Evolutionary conservation across 495 filamentous ascomycete species (phyloP), one percentile per base, ranked within the genome.

Genomic region (Ramalina peruviana): DNA sequence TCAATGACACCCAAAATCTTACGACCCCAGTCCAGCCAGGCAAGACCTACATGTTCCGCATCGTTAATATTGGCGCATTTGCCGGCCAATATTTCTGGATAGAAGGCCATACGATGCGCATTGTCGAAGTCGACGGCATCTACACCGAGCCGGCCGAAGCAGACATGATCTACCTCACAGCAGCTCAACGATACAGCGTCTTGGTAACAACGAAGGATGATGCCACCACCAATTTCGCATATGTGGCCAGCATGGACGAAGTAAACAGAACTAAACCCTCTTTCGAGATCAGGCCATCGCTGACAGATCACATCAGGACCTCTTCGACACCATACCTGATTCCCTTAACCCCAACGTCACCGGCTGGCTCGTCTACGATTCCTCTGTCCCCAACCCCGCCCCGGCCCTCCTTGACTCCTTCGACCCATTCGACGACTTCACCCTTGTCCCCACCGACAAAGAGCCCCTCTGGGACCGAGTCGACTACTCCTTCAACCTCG

Each of bases 61-160:
- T 90, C 25, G 68, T 89, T 54, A 86, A 85, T 50, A 65, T 79
- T 20, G 79, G 73, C 16, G 65, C 65, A 27, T 66, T 66, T 53
- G 64, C 65, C 9, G 60, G 55, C 51, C 57, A 66, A 55, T 50
- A 75, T 59, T 57, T 76, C 57, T 64, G 71, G 70, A 57, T 75
- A 6, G 71, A 73, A 49, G 73, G 64, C 13, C 77, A 81, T 54
- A 71, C 70, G 6, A 76, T 80, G 72, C 66, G 60, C 5, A 72
- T 88, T 20, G 76, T 85, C 12, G 85, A 88, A 61, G 77, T 83
- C 2, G 85, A 90, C 57, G 85, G 85, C 15, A 72, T 80, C n/a
- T 76, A 77, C 49, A 71, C 79, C 6, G 67, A 82, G 37, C 79
- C 81, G 0, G 68, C 68, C 6, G 72, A 75, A 20, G 67, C 72